A percentile compares a stretch with the other conserved stretches of the same genome.
These are phyloP conservation scores for Eucalyptus decipiens DNA, from an alignment of 345 rosid genomes.

Conservation along the genomic window DNA sequence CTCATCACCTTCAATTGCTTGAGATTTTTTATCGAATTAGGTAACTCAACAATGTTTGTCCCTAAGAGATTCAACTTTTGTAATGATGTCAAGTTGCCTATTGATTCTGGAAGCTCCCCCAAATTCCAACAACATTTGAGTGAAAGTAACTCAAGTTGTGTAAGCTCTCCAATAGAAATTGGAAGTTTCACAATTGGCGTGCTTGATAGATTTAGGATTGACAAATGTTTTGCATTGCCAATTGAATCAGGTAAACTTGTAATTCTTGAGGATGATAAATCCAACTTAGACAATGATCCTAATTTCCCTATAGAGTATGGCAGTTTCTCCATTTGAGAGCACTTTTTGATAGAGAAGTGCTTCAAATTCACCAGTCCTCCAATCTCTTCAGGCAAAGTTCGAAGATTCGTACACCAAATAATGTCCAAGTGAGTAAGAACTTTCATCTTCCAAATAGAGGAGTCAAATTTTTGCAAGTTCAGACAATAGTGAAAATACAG, in stretches of 20 bases:
- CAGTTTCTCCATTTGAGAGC: not conserved
- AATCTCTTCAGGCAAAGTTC: not conserved
- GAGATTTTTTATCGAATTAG: not conserved
- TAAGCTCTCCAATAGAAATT: not conserved
- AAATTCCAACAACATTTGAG: not conserved
- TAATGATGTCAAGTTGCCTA: not conserved
- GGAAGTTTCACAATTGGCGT: not conserved
- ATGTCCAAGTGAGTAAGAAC: not conserved
- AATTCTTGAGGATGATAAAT: not conserved
- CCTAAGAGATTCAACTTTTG: not conserved
- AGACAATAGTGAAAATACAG: not conserved
- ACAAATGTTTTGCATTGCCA: not conserved
- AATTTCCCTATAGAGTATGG: not conserved
- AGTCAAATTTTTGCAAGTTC: not conserved
- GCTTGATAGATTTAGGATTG: not conserved
- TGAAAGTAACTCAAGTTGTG: not conserved
- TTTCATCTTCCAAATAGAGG: not conserved
- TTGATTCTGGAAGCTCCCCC: not conserved
- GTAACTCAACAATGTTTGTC: not conserved
- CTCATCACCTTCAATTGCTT: not conserved
- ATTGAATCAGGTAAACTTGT: not conserved
- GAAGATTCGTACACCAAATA: fast-evolving
- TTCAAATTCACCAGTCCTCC: fast-evolving
- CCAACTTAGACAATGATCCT: not conserved
- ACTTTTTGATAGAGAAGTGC: not conserved